Evolutionary conservation across 2,329 filamentous ascomycete genomes (phyloP).

Genomic region (Aspergillus candidus): DNA sequence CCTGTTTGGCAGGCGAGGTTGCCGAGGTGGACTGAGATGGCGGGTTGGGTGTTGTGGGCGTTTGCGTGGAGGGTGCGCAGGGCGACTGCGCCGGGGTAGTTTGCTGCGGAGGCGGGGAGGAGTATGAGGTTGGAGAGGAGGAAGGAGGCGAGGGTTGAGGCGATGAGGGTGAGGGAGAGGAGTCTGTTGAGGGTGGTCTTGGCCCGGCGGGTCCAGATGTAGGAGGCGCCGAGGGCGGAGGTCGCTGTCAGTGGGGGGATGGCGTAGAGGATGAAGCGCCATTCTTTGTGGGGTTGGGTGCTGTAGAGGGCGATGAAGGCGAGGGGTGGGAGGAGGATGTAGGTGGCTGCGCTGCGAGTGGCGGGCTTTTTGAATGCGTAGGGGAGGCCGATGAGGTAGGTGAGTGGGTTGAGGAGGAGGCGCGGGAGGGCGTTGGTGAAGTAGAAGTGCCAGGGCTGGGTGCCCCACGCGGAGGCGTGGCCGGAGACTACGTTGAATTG

Average conservation of each 20-base stretch:
- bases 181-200: constrained; percentile 56
- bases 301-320: constrained; percentile 76
- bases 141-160: constrained; percentile 57
- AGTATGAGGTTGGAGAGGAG: constrained; percentile 61
- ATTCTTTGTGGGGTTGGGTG: constrained; percentile 88
- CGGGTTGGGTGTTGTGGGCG: constrained; percentile 20
- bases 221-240: constrained; percentile 66
- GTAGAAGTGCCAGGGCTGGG: constrained; percentile 80
- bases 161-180: constrained; percentile 50
- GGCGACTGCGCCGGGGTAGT: constrained; percentile 88
- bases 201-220: constrained; percentile 59
- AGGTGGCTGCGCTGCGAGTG: constrained; percentile 45
- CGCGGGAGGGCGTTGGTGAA: constrained; percentile 74
- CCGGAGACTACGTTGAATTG: constrained; percentile 85
- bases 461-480: constrained; percentile 80
- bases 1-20: constrained; percentile 60
- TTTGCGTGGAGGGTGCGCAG: constrained; percentile 44
- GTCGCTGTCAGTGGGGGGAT: constrained; percentile 74
- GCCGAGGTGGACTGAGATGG: constrained; percentile 48
- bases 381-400: constrained; percentile 48
- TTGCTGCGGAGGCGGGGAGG: constrained; percentile 74
- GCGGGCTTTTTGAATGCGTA: constrained; percentile 48
- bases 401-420: constrained; percentile 73
- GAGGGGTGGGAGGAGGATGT: constrained; percentile 59
- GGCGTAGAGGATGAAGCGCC: constrained; percentile 87